phyloP scores from a whole-genome alignment of 2,329 filamentous ascomycete genomes.

The Diaporthe amygdali region DNA sequence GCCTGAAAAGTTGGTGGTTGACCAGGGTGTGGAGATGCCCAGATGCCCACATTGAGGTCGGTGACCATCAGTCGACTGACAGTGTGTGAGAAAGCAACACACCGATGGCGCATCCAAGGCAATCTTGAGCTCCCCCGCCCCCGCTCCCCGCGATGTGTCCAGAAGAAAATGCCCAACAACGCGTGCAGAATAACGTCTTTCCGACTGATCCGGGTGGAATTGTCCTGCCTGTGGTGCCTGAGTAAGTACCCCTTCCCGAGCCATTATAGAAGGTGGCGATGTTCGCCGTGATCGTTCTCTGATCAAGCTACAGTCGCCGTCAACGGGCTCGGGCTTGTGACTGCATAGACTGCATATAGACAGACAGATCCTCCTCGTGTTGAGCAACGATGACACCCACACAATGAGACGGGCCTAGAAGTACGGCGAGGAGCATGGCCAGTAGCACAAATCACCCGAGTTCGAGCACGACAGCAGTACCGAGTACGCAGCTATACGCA shows the following conservation, averaged over 20 bases:
- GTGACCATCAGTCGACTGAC: neutral
- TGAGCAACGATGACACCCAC: slow-evolving; percentile 15
- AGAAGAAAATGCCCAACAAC: neutral
- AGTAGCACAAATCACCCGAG: slow-evolving; percentile 1
- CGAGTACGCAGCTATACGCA: neutral
- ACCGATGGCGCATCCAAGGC: neutral
- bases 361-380: slow-evolving; percentile 11
- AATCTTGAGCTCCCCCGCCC: neutral
- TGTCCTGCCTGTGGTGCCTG: neutral
- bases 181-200: neutral
- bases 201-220: neutral
- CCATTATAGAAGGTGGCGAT: neutral
- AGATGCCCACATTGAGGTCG: neutral
- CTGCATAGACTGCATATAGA: neutral
- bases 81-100: neutral
- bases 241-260: neutral
- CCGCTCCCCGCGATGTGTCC: neutral
- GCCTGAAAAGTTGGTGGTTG: neutral
- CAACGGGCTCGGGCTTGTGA: neutral
- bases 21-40: neutral
- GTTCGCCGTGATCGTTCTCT: neutral
- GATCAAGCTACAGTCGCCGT: neutral
- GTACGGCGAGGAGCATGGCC: neutral
- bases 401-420: neutral
- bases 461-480: neutral